These are phyloP conservation scores for Suhomyces faveliae DNA, from an alignment of 805 yeast genomes.

Conservation along the genomic window DNA sequence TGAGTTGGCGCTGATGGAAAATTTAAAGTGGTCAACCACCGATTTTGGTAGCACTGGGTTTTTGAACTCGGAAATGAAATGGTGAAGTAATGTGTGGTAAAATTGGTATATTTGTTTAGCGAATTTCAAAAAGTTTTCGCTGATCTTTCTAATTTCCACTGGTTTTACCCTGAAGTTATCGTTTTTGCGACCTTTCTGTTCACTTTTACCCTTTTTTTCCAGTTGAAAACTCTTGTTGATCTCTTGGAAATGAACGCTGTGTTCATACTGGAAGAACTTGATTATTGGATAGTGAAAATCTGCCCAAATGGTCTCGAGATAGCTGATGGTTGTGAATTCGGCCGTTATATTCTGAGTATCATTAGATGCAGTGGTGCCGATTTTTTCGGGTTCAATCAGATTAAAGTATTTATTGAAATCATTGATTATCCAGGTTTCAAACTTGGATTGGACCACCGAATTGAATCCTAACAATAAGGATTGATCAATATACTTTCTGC, in stretches of 20 bases:
- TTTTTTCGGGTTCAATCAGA: conserved; percentile 1
- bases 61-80: conserved; percentile 36
- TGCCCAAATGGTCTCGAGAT: conserved; percentile 52
- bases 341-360: not conserved
- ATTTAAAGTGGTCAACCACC: conserved; percentile 29
- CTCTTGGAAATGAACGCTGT: conserved; percentile 23
- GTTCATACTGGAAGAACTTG: conserved; percentile 50
- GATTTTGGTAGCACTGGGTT: conserved; percentile 34
- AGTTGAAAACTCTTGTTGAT: conserved; percentile 17
- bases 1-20: conserved; percentile 17
- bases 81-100: conserved; percentile 43
- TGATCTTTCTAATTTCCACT: conserved; percentile 58
- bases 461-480: conserved; percentile 49
- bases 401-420: conserved; percentile 35
- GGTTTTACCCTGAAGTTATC: conserved; percentile 26
- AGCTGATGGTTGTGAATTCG: conserved; percentile 37
- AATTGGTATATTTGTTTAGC: conserved; percentile 47
- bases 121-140: conserved; percentile 51
- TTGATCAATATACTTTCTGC: conserved; percentile 32
- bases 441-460: conserved; percentile 48
- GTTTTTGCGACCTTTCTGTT: not conserved
- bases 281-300: conserved; percentile 64
- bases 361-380: conserved; percentile 21
- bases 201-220: not conserved
- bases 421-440: conserved; percentile 38